Percentiles rank a stretch among this genome's conserved stretches.
phyloP scores from a whole-genome alignment of 2,329 filamentous ascomycete genomes.

The Falciphora oryzae region DNA sequence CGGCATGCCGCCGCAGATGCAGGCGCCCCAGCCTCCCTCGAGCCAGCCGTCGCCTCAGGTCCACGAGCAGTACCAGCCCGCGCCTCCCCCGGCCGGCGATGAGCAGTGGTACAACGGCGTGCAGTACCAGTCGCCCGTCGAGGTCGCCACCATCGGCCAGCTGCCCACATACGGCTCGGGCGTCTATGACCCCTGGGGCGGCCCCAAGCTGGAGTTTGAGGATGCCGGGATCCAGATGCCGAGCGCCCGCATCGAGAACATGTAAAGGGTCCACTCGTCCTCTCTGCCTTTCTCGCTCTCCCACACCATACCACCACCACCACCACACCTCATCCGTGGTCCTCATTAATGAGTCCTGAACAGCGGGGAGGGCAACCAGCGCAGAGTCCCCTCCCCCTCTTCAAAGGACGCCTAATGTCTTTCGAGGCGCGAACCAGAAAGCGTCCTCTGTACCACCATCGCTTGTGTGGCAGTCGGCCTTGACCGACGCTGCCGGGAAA shows the following conservation, averaged over 20 bases:
- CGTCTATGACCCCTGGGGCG: conserved; percentile 47
- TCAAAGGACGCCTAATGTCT: no score
- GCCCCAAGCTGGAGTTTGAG: conserved; percentile 51
- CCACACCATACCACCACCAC: no score
- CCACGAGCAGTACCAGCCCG: conserved; percentile 31
- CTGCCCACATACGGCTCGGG: conserved; percentile 42
- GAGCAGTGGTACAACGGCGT: conserved; percentile 47
- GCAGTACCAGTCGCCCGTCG: conserved; percentile 52
- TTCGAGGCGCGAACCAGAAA: neutral
- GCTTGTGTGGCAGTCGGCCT: neutral
- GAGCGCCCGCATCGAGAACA: conserved; percentile 49
- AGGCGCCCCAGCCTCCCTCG: conserved; percentile 21
- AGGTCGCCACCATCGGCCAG: conserved; percentile 48
- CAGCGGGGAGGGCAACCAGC: no score
- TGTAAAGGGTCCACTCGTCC: conserved; percentile 31
- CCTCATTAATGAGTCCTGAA: no score
- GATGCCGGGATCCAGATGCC: conserved; percentile 55
- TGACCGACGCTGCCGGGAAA: neutral
- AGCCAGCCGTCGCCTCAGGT: conserved; percentile 18
- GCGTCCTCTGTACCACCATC: neutral
- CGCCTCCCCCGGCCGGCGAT: conserved; percentile 34
- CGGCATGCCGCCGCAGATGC: conserved; percentile 26
- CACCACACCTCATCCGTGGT: no score
- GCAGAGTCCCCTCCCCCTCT: no score
- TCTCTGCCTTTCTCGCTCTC: neutral